A percentile compares a stretch with the other conserved stretches of the same genome.
Conservation (phyloP, 2,329 filamentous ascomycete genomes). For the Claviceps arundinis region DNA sequence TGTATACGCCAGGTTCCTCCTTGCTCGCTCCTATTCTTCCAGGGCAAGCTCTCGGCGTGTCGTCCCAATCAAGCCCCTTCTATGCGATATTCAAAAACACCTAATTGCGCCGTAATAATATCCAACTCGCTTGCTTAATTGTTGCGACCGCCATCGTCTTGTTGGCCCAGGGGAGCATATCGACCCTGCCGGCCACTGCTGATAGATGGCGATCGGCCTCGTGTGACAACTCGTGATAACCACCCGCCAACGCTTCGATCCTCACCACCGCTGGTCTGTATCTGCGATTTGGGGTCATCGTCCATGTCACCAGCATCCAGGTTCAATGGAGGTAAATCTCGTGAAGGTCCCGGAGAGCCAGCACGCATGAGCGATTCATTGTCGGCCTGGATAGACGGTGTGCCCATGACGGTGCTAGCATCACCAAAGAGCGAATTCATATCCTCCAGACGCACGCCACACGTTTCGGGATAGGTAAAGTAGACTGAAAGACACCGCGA, state of each 20-base stretch:
- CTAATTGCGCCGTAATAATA: slow-evolving; percentile 13
- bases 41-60: background rate
- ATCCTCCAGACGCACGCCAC: slow-evolving; percentile 86
- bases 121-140: slow-evolving; percentile 10
- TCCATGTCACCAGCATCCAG: slow-evolving; percentile 59
- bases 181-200: slow-evolving; percentile 26
- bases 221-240: slow-evolving; percentile 28
- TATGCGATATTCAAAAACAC: slow-evolving; percentile 21
- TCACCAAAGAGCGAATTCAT: slow-evolving; percentile 95
- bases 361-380: slow-evolving; percentile 68
- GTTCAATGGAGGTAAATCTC: slow-evolving; percentile 65
- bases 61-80: slow-evolving; percentile 11
- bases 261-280: slow-evolving; percentile 18
- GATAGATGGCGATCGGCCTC: slow-evolving; percentile 24
- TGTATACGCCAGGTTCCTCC: background rate
- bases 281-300: slow-evolving; percentile 31
- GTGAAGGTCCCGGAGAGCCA: slow-evolving; percentile 57
- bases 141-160: slow-evolving; percentile 21
- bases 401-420: slow-evolving; percentile 66
- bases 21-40: background rate
- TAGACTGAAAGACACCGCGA: slow-evolving; percentile 50
- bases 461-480: slow-evolving; percentile 95
- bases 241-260: slow-evolving; percentile 37
- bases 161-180: slow-evolving; percentile 28
- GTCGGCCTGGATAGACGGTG: slow-evolving; percentile 61